Percentiles rank a stretch among this genome's conserved stretches.
These are phyloP conservation scores for Diaporthe eres DNA, from an alignment of 2,329 filamentous ascomycete genomes.

Conservation along the genomic window DNA sequence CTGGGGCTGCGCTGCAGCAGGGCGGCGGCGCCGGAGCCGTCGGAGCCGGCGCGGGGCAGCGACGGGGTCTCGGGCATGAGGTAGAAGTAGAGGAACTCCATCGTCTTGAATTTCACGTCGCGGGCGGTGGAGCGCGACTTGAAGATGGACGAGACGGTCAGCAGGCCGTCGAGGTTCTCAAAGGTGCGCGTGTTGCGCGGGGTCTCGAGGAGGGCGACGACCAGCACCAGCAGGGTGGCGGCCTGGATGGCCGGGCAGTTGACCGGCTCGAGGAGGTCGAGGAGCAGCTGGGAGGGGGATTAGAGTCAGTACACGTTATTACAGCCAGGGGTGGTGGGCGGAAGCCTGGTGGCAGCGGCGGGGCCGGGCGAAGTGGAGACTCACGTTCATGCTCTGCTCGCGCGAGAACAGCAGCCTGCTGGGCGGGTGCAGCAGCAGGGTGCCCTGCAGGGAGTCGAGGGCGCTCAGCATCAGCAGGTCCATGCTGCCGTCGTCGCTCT, in stretches of 20 bases:
- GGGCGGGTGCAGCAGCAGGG: slow-evolving; percentile 89
- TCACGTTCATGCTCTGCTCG: slow-evolving; percentile 93
- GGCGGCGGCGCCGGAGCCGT: slow-evolving; percentile 45
- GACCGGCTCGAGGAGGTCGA: slow-evolving; percentile 92
- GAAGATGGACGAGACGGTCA: slow-evolving; percentile 93
- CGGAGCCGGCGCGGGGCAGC: slow-evolving; percentile 63
- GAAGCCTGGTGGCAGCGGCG: slow-evolving; percentile 8
- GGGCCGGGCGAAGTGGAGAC: slow-evolving; percentile 46
- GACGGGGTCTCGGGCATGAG: slow-evolving; percentile 89
- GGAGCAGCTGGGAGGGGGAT: slow-evolving; percentile 72
- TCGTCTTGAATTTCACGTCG: slow-evolving; percentile 94
- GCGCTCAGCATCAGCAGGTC: slow-evolving; percentile 90
- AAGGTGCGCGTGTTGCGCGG: slow-evolving; percentile 93
- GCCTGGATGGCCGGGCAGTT: slow-evolving; percentile 95
- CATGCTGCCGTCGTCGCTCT: slow-evolving; percentile 85
- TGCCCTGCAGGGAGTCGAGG: slow-evolving; percentile 90
- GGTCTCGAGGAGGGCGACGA: slow-evolving; percentile 87
- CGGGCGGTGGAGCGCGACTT: slow-evolving; percentile 87
- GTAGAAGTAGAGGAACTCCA: slow-evolving; percentile 98
- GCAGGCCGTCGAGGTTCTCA: slow-evolving; percentile 89
- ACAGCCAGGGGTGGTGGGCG: background rate
- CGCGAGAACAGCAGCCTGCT: slow-evolving; percentile 89
- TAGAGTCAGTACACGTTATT: background rate
- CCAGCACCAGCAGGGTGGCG: slow-evolving; percentile 88
- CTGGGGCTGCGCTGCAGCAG: slow-evolving; percentile 78